Conservation (phyloP, 2,329 filamentous ascomycete genomes). For the Cytospora paraplurivora region DNA sequence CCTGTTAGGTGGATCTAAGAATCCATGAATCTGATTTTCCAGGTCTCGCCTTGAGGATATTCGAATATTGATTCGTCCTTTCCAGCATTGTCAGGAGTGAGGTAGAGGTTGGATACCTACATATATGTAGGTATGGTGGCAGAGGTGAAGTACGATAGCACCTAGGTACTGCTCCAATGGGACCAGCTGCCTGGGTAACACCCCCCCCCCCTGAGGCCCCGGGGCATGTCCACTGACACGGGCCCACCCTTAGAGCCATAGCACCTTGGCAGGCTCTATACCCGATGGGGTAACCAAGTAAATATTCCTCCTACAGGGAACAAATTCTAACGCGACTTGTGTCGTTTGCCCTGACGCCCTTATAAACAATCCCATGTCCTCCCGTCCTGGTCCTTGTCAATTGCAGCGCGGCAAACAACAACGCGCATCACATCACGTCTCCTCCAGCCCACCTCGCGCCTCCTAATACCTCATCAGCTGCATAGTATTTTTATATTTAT, state of each 20-base stretch:
- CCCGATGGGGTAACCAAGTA: conserved; percentile 26
- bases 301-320: conserved; percentile 20
- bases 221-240: neutral
- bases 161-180: too few relatives aligned
- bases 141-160: too few relatives aligned
- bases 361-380: conserved; percentile 4
- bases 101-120: too few relatives aligned
- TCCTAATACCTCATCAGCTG: neutral
- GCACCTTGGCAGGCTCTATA: conserved; percentile 5
- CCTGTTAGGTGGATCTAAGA: neutral
- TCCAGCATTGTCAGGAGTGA: too few relatives aligned
- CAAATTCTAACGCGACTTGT: conserved; percentile 26
- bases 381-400: conserved; percentile 10
- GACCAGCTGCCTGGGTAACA: too few relatives aligned
- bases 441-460: neutral
- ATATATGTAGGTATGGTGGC: too few relatives aligned
- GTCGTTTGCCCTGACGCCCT: conserved; percentile 1
- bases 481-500: neutral
- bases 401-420: conserved; percentile 11
- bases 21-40: neutral
- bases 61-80: too few relatives aligned
- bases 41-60: too few relatives aligned
- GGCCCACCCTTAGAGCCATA: neutral
- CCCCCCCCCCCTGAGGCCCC: too few relatives aligned
- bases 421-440: conserved; percentile 24